Conservation (phyloP, 139 green algal species). For the Trebouxia sp. region DNA sequence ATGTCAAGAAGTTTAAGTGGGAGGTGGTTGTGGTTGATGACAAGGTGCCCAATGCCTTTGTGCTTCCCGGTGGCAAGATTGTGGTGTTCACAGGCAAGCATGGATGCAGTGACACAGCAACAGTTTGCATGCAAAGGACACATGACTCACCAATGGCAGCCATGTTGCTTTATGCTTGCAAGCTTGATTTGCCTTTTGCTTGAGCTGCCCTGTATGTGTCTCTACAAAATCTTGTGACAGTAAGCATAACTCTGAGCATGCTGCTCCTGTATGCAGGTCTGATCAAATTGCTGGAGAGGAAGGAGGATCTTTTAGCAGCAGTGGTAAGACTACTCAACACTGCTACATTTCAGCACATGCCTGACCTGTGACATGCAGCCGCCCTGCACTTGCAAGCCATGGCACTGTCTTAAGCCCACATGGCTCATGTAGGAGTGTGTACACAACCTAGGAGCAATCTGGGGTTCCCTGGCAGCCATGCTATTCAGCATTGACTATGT, state of each 20-base stretch:
- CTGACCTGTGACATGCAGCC: too few species aligned
- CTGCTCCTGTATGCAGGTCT: slow-evolving; percentile 27
- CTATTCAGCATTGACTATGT: too few species aligned
- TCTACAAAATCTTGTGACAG: too few species aligned
- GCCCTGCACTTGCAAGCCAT: too few species aligned
- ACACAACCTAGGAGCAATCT: too few species aligned
- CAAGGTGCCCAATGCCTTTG: slow-evolving; percentile 52
- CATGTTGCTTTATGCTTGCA: not conserved
- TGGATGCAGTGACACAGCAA: not conserved
- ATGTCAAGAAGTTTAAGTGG: slow-evolving; percentile 56
- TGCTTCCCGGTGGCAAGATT: slow-evolving; percentile 60
- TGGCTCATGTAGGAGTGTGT: too few species aligned
- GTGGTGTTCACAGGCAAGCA: slow-evolving; percentile 44
- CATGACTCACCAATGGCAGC: not conserved
- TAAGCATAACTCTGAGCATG: not conserved
- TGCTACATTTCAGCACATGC: too few species aligned
- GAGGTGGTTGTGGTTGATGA: slow-evolving; percentile 49
- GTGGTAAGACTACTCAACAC: slow-evolving; percentile 62
- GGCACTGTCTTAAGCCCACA: too few species aligned
- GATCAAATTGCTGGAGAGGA: slow-evolving; percentile 47
- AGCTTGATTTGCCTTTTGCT: not conserved
- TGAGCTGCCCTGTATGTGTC: too few species aligned
- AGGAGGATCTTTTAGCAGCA: slow-evolving; percentile 52
- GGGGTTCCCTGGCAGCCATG: too few species aligned
- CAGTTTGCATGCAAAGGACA: not conserved